phyloP scores from a whole-genome alignment of 179 eudicot species.

The Sideroxylon spinosum region DNA sequence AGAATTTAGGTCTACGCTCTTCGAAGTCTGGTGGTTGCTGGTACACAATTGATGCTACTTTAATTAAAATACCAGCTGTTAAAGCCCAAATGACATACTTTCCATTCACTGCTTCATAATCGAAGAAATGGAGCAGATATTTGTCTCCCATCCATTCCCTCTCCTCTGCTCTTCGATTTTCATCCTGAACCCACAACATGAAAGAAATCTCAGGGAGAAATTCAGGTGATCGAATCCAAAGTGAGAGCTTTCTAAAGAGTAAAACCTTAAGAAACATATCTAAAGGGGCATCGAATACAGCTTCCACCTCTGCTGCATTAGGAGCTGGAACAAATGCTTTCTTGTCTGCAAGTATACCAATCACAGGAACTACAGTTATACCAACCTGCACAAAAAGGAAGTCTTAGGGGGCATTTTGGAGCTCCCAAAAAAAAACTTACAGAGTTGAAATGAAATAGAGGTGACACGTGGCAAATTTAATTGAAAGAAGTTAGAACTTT shows the following conservation, averaged over 20 bases:
- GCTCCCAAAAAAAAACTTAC: too few species aligned
- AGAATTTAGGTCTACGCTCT: conserved; percentile 48
- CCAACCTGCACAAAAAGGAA: conserved; percentile 31
- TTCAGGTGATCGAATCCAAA: neutral
- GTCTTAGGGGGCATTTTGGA: too few species aligned
- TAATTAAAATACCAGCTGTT: conserved; percentile 69
- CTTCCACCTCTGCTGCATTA: conserved; percentile 64
- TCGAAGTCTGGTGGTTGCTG: conserved; percentile 46
- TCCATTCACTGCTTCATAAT: conserved; percentile 37
- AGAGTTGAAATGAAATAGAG: too few species aligned
- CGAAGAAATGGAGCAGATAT: conserved; percentile 62
- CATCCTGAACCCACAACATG: conserved; percentile 36
- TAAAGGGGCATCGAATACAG: conserved; percentile 67
- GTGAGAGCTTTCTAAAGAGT: neutral
- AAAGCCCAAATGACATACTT: conserved; percentile 57
- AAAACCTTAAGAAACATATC: conserved; percentile 77
- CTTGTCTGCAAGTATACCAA: conserved; percentile 51
- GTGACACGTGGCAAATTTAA: too few species aligned
- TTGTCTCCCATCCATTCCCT: conserved; percentile 63
- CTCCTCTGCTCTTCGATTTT: conserved; percentile 56
- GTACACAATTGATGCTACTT: conserved; percentile 62
- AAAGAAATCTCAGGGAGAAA: neutral
- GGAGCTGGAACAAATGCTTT: conserved; percentile 41
- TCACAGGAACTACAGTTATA: conserved; percentile 64
- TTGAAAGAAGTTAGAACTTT: too few species aligned